These are phyloP conservation scores for Perkinsus chesapeaki DNA, from an alignment of 169 alveolate species.

Conservation along the genomic window DNA sequence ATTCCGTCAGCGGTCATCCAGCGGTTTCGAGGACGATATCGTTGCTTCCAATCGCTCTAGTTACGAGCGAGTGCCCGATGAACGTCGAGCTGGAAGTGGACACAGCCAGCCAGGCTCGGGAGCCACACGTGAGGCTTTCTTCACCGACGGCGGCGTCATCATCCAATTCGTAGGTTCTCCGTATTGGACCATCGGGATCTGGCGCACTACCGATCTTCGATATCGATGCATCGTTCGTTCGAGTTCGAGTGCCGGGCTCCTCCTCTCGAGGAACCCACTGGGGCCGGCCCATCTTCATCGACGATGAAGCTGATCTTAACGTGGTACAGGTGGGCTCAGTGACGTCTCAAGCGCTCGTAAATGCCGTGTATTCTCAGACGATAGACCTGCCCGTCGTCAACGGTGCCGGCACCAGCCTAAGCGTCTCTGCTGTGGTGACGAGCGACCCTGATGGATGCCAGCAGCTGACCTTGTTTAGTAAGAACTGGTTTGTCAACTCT, in stretches of 20 bases:
- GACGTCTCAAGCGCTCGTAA: not conserved
- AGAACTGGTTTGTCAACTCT: not conserved
- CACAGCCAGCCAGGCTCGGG: not conserved
- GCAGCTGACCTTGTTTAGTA: not conserved
- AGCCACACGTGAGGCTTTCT: not conserved
- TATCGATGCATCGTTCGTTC: not conserved
- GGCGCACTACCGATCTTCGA: not conserved
- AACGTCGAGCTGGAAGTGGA: not conserved
- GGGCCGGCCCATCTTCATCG: not conserved
- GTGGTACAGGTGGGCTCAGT: not conserved
- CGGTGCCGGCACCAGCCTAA: not conserved
- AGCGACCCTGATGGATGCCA: not conserved
- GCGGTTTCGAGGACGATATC: not conserved
- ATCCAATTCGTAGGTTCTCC: not conserved
- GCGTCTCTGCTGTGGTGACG: not conserved
- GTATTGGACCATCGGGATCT: not conserved
- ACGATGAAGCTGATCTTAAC: not conserved
- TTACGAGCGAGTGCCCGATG: not conserved
- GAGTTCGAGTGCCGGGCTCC: not conserved
- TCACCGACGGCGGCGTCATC: not conserved
- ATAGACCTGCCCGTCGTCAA: not conserved
- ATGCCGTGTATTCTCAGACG: not conserved
- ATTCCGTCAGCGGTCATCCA: not conserved
- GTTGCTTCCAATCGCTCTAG: not conserved
- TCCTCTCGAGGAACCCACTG: not conserved